Evolutionary conservation across 164 flowering plant genomes (phyloP), one percentile per base, ranked within the genome.

Genomic region (Magnolia changhungtana): DNA sequence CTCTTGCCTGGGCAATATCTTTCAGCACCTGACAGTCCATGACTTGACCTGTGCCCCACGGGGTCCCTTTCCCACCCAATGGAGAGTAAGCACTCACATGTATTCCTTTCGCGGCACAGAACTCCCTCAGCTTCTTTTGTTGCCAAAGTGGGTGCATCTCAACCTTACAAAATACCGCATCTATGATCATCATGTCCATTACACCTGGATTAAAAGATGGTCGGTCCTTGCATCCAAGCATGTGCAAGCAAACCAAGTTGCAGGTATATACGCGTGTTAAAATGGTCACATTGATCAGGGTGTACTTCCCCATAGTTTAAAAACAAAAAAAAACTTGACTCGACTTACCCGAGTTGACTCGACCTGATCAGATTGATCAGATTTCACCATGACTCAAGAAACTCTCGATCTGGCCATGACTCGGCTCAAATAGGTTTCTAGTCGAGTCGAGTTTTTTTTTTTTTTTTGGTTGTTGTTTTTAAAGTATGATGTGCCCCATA

Each of bases 101-200:
- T 1, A 85, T 79, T 3, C 77, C 81, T 61, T 75, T 73, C 5
- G 24, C 67, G n/a, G 52, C 67, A 67, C 87, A 85, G 49, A 77
- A 81, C 2, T 84, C 75, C 65, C 72, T 78, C 65, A 84, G 64
- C n/a, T 80, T 75, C 70, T 58, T 67, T 50, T 81, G 87, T 2
- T 74, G 76, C 85, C 83, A 85, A 5, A 68, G 18, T 52, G 83
- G 82, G 75, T 82, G 72, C 82, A 82, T 71, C 59, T 84, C 87
- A 52, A 84, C 83, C 87, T 84, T 71, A 21, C 8, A 49, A 63
- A 78, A 23, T 13, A 61, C 6, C 19, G 8, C 16, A 14, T 20
- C 65, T 61, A 61, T 61, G 19, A n/a, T 19, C 8, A 18, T 61
- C 23, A 61, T 61, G 20, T 37, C 45, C 45, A 37, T 37, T 37